Evolutionary conservation across 2,329 filamentous ascomycete species (phyloP).

Genomic region (Ilyonectria robusta): DNA sequence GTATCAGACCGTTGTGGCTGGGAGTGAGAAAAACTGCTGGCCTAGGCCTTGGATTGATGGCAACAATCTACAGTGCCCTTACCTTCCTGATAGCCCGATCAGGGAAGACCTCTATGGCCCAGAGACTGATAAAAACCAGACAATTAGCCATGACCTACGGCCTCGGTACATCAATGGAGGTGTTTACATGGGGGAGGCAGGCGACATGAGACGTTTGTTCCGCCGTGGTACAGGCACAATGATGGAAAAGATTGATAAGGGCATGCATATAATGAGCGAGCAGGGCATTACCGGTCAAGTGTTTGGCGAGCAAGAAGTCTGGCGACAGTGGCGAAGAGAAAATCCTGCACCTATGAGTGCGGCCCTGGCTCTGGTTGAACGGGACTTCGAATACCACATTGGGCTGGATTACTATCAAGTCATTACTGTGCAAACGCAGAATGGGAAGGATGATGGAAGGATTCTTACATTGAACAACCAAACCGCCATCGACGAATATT

Average conservation of each 20-base stretch:
- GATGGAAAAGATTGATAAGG: slow-evolving; percentile 14
- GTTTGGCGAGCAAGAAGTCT: slow-evolving; percentile 44
- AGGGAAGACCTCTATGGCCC: slow-evolving; percentile 39
- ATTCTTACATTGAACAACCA: slow-evolving; percentile 33
- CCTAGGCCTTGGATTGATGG: slow-evolving; percentile 18
- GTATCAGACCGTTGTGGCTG: slow-evolving; percentile 39
- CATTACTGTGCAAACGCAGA: no score
- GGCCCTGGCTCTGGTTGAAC: slow-evolving; percentile 2
- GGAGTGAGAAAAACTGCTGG: slow-evolving; percentile 42
- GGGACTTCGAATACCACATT: slow-evolving; percentile 38
- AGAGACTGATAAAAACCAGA: slow-evolving; percentile 26
- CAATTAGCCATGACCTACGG: slow-evolving; percentile 19
- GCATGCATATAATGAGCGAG: slow-evolving; percentile 40
- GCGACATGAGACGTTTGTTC: slow-evolving; percentile 42
- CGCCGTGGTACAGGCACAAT: slow-evolving; percentile 41
- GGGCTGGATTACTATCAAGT: slow-evolving; percentile 37
- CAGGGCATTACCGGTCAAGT: slow-evolving; percentile 49
- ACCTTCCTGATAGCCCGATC: slow-evolving; percentile 35
- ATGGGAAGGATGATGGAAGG: slow-evolving; percentile 21
- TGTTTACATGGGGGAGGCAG: slow-evolving; percentile 42
- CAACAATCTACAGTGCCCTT: slow-evolving; percentile 33
- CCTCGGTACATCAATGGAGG: slow-evolving; percentile 48
- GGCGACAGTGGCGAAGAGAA: slow-evolving; percentile 19
- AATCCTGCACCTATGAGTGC: background rate
- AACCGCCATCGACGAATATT: slow-evolving; percentile 20